Percentiles rank a stretch among this genome's conserved stretches.
Evolutionary conservation across 306 rosid genomes (phyloP).

Genomic region (Ormosia semicastrata): DNA sequence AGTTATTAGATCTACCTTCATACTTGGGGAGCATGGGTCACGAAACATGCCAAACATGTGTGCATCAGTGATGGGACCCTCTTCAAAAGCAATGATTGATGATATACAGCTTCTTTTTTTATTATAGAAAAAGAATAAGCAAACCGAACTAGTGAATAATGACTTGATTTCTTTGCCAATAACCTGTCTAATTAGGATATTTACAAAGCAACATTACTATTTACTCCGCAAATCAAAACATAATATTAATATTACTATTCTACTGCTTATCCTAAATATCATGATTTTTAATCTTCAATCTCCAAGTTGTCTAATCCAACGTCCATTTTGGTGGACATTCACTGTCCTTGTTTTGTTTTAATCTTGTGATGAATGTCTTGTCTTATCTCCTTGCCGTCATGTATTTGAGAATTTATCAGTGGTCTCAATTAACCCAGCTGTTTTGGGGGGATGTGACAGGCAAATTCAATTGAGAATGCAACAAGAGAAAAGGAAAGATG

Average conservation of each 20-base stretch:
- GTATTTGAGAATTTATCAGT: not conserved
- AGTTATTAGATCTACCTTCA: constrained; percentile 8
- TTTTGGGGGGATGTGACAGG: constrained; percentile 47
- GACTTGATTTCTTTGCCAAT: not conserved
- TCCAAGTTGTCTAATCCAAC: not conserved
- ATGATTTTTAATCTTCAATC: not conserved
- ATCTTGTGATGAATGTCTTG: constrained; percentile 1
- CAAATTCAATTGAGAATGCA: constrained; percentile 62
- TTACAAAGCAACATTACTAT: not conserved
- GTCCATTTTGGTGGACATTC: not conserved
- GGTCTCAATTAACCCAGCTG: not conserved
- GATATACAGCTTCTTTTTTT: not conserved
- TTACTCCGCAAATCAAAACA: not conserved
- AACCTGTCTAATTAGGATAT: not conserved
- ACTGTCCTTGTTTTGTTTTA: not conserved
- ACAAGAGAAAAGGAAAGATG: constrained; percentile 57
- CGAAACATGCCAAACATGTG: not conserved
- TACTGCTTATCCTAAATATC: not conserved
- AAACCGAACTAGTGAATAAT: no score
- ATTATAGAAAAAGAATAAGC: not conserved
- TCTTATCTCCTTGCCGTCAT: not conserved
- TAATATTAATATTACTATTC: not conserved
- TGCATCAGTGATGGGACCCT: not conserved
- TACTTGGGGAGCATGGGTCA: not conserved
- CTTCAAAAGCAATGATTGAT: not conserved